phyloP scores from a whole-genome alignment of 331 rosid species.

The Malus hybrid region DNA sequence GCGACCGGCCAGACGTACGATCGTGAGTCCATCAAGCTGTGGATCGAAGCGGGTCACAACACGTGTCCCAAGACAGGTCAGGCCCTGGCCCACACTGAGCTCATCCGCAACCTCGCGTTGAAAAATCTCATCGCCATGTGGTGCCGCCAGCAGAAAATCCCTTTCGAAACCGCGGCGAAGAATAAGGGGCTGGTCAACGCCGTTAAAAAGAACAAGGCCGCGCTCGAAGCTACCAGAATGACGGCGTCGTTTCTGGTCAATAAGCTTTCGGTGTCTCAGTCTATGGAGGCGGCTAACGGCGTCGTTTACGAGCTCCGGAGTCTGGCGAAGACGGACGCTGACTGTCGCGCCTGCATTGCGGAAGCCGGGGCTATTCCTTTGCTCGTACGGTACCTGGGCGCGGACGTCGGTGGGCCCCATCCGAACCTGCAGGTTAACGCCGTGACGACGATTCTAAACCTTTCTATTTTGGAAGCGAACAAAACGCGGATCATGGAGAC shows the following conservation, averaged over 20 bases:
- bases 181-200: slow-evolving; percentile 24
- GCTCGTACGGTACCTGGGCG: slow-evolving; percentile 41
- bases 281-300: slow-evolving; percentile 34
- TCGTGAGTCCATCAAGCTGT: slow-evolving; percentile 52
- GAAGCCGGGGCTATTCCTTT: slow-evolving; percentile 72
- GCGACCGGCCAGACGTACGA: slow-evolving; percentile 98
- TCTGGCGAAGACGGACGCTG: slow-evolving; percentile 63
- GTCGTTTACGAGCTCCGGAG: slow-evolving; percentile 81
- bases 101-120: slow-evolving; percentile 62
- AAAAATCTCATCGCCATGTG: slow-evolving; percentile 65
- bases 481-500: slow-evolving; percentile 68
- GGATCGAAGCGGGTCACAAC: slow-evolving; percentile 85
- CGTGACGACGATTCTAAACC: slow-evolving; percentile 73
- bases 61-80: slow-evolving; percentile 98
- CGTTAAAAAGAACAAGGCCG: slow-evolving; percentile 49
- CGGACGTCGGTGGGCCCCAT: slow-evolving; percentile 10
- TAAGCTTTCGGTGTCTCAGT: slow-evolving; percentile 28
- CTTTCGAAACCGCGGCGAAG: slow-evolving; percentile 36
- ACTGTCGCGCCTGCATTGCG: slow-evolving; percentile 73
- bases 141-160: slow-evolving; percentile 72
- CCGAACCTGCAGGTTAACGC: slow-evolving; percentile 74
- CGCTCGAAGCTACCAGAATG: slow-evolving; percentile 72
- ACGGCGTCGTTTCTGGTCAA: slow-evolving; percentile 61
- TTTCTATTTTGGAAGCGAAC: slow-evolving; percentile 70
- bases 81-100: slow-evolving; percentile 50